Conservation (phyloP, 768 basidiomycete species). For the Leccinellum rugosiceps region DNA sequence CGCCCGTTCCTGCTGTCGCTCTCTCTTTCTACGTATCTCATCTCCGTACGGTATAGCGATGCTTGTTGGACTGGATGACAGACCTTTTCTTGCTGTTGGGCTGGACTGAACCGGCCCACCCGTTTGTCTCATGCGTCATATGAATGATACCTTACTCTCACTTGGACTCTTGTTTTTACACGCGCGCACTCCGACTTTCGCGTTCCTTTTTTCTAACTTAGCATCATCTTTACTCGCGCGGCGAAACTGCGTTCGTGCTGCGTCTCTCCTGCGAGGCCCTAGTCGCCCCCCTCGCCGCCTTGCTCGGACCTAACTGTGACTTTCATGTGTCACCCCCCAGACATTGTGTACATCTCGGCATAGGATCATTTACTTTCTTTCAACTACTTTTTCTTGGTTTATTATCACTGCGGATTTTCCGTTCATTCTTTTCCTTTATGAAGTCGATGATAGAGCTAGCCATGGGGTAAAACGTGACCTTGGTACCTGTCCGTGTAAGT, state of each 20-base stretch:
- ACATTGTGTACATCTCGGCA: not conserved
- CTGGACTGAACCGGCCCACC: not conserved
- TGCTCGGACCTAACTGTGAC: not conserved
- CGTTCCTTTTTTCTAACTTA: conserved; percentile 9
- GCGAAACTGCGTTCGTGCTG: not conserved
- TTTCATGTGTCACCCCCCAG: not conserved
- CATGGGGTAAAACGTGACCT: not conserved
- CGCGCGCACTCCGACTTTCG: not conserved
- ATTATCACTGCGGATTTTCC: not conserved
- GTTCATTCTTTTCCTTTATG: not conserved
- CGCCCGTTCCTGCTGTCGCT: not conserved
- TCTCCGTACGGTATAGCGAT: conserved; percentile 2
- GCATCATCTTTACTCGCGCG: not conserved
- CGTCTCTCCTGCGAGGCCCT: not conserved
- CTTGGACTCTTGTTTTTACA: conserved; percentile 4
- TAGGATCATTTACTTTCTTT: not conserved
- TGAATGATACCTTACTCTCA: conserved; percentile 11
- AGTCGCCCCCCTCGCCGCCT: not conserved
- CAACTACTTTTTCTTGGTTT: not conserved
- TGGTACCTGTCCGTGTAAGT: not conserved
- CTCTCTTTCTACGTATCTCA: not conserved
- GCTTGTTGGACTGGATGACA: conserved; percentile 11
- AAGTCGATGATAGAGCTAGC: not conserved
- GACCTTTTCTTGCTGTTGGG: conserved; percentile 1
- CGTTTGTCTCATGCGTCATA: conserved; percentile 1